Base-by-base conservation (phyloP, 768 basidiomycete species). In the Omphalotus guepiniiformis region DNA sequence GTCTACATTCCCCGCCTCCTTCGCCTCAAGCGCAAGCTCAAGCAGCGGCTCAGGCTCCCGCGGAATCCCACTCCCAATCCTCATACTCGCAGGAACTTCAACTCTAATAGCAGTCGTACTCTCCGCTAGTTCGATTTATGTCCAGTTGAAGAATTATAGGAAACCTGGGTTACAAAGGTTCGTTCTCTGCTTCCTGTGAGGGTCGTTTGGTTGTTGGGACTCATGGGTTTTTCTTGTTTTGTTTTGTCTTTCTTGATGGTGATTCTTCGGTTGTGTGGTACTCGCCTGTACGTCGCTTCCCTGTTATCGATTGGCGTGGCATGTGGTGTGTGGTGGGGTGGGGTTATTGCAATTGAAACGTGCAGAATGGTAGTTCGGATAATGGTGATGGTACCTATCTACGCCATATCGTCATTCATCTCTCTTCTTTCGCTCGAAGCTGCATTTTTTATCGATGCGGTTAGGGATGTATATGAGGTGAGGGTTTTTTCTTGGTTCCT, bases 381-480 rank as follows among this genome's bases (percentile, higher is more conserved):
- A 61, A 93, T 98, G 88, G 53, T 97, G 56, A 97, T 97, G 93
- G 90, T 90, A 4, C 95, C 95, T 0, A 70, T 98, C 23, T 98
- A 99, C 63, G 92, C 83, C 1, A 72, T 98, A 23, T 78, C 96
- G 0, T 93, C 92, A 3, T 72, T 97, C 55, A 92, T 97, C 52
- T 92, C 95, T 0, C 73, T 99, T 32, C 91, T 93, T 69, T 96
- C 93, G 0, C 71, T 97, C 46, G 88, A 95, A 60, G 92, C 88
- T 2, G 96, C 96, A 0, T 97, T 97, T 70, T 85, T 96, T 52
- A 94, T 99, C 51, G 96, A 99, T 62, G 92, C 80, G 13, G 73
- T 98, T 51, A 79, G 96, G 35, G 96, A 98, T 64, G 79, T 99
- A 13, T 99, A 99, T 63, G 96, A 99, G 78, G 93, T 92, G 50